These are phyloP conservation scores for Eucalyptus shirleyi DNA, from an alignment of 345 rosid genomes.

Conservation along the genomic window DNA sequence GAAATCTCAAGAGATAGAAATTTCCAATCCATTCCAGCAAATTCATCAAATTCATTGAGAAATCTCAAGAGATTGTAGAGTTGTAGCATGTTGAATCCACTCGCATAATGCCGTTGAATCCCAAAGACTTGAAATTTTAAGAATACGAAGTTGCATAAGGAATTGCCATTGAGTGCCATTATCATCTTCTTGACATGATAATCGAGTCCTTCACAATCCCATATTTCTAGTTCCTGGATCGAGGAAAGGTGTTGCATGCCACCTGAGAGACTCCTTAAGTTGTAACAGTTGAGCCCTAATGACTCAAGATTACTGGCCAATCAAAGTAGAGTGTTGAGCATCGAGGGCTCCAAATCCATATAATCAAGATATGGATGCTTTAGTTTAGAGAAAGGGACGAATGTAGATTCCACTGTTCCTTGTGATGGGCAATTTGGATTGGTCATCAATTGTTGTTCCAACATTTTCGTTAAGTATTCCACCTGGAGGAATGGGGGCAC, in stretches of 20 bases:
- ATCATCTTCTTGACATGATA: fast-evolving
- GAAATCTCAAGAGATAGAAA: too few relatives aligned
- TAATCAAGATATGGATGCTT: fast-evolving
- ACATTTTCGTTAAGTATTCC: background rate
- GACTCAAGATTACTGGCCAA: too few relatives aligned
- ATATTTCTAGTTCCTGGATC: fast-evolving
- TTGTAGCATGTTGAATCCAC: too few relatives aligned
- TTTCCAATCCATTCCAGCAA: too few relatives aligned
- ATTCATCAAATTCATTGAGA: fast-evolving
- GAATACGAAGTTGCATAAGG: background rate
- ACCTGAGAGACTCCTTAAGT: fast-evolving
- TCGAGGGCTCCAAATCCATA: fast-evolving
- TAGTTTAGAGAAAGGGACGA: background rate
- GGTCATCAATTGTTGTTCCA: background rate
- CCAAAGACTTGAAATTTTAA: too few relatives aligned
- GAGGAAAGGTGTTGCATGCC: too few relatives aligned
- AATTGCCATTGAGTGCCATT: background rate
- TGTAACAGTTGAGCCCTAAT: too few relatives aligned
- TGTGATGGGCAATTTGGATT: background rate
- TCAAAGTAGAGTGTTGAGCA: fast-evolving
- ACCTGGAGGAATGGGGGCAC: too few relatives aligned
- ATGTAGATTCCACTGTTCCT: fast-evolving
- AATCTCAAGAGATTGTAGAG: too few relatives aligned
- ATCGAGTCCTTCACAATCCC: fast-evolving
- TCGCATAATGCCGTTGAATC: fast-evolving